Evolutionary conservation across 805 yeast species (phyloP).

Genomic region (Phaffomyces thermotolerans): DNA sequence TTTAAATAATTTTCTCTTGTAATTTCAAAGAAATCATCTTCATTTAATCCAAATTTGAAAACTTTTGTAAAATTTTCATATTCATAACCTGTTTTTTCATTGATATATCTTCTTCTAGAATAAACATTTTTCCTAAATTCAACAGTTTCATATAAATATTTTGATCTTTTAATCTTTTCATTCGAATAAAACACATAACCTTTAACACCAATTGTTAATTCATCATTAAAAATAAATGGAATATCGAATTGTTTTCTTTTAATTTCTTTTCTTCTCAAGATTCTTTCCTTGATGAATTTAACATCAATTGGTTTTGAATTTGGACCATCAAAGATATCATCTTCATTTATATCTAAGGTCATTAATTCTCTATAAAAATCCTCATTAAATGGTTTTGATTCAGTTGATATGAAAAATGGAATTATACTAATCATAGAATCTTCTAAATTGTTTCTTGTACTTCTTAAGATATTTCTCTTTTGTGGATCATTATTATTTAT

Average conservation of each 20-base stretch:
- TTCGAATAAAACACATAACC: conserved; percentile 63
- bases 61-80: conserved; percentile 31
- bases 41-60: conserved; percentile 34
- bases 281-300: conserved; percentile 36
- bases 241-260: conserved; percentile 57
- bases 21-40: conserved; percentile 33
- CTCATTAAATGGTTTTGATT: conserved; percentile 33
- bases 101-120: conserved; percentile 33
- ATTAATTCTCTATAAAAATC: conserved; percentile 50
- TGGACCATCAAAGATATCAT: conserved; percentile 30
- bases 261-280: conserved; percentile 53
- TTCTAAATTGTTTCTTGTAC: conserved; percentile 52
- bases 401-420: conserved; percentile 53
- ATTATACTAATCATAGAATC: conserved; percentile 44
- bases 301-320: conserved; percentile 35
- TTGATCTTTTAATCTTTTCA: conserved; percentile 43
- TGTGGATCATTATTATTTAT: conserved; percentile 32
- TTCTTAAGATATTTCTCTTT: conserved; percentile 43
- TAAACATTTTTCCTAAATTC: conserved; percentile 47
- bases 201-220: conserved; percentile 54
- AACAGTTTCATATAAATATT: conserved; percentile 46
- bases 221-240: conserved; percentile 48
- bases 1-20: conserved; percentile 30
- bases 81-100: conserved; percentile 38
- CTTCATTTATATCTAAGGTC: conserved; percentile 16